Base-by-base conservation (phyloP, 441 rosid species). In the Gossypium schwendimanii region DNA sequence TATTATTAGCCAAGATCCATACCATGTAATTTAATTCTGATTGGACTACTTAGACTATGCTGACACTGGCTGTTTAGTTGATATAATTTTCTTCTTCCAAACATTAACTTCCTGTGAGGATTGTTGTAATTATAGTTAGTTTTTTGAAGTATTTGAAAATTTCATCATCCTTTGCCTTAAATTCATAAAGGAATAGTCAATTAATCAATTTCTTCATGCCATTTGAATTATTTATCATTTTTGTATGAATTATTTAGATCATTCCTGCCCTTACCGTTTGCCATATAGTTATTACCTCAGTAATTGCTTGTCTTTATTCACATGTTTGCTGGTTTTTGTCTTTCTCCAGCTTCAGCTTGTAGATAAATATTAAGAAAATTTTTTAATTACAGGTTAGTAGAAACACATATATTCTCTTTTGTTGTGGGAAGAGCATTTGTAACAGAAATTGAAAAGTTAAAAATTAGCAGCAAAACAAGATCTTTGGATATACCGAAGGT, bases 371-470 rank as follows among this genome's bases (percentile, higher is more conserved):
- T 77, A 79, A 67, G 61, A 78, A 53, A 60, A 73, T 74, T 75
- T 55, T 63, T 79, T 74, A 52, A 81, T 76, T 74, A 75, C 97
- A 96, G 99, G 97, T 85, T 93, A 89, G 99, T 93, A 78, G 99
- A 96, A 87, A 92, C 97, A 77, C 99, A 96, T 69, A 85, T 96
- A 79, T 96, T 96, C 90, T 93, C 93, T 58, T 96, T 96, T 83
- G 99, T 93, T 79, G 91, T 96, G 81, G 99, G 99, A 86, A 87
- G 99, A 89, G 99, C 98, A 62, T 96, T 93, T 91, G 99, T 93
- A 74, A 87, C 96, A 45, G 99, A 96, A 82, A 84, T 93, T 60
- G 99, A 91, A 82, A 96, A 96, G 89, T 87, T 96, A 85, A 96
- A 93, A 81, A 88, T 96, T 75, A 80, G 92, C 85, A 90, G 91